Percentiles rank a stretch among this genome's conserved stretches.
phyloP scores from a whole-genome alignment of 306 rosid species.

The Notholithocarpus densiflorus region DNA sequence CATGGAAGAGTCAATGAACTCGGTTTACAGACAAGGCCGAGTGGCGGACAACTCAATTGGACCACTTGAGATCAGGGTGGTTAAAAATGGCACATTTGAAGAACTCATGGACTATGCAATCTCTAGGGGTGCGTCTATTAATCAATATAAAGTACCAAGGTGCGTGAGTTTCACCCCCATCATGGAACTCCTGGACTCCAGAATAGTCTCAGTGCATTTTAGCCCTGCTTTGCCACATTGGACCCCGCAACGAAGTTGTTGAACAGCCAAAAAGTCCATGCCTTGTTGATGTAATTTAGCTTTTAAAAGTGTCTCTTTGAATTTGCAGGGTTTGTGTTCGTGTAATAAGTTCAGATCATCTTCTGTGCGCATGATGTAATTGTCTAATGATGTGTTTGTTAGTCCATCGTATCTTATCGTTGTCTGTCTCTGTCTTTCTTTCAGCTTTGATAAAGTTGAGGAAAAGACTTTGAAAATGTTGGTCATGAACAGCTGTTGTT shows the following conservation, averaged over 20 bases:
- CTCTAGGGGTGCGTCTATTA: constrained; percentile 86
- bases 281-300: constrained; percentile 31
- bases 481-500: constrained; percentile 5
- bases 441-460: constrained; percentile 14
- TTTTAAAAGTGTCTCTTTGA: constrained; percentile 25
- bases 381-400: constrained; percentile 17
- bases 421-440: constrained; percentile 8
- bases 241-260: constrained; percentile 73
- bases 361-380: constrained; percentile 28
- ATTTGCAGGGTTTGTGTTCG: constrained; percentile 27
- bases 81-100: constrained; percentile 85
- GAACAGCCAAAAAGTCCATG: constrained; percentile 13
- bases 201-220: constrained; percentile 71
- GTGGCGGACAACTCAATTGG: constrained; percentile 85
- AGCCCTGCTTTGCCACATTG: constrained; percentile 79
- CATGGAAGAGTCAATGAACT: constrained; percentile 74
- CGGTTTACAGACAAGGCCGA: constrained; percentile 90
- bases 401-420: constrained; percentile 24
- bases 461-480: constrained; percentile 32
- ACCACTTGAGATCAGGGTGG: constrained; percentile 82
- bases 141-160: constrained; percentile 91
- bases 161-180: constrained; percentile 85
- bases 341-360: constrained; percentile 40
- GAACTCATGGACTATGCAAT: constrained; percentile 95
- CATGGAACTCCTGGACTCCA: constrained; percentile 73